phyloP scores from a whole-genome alignment of 495 filamentous ascomycete species.

The Xylaria sp. region DNA sequence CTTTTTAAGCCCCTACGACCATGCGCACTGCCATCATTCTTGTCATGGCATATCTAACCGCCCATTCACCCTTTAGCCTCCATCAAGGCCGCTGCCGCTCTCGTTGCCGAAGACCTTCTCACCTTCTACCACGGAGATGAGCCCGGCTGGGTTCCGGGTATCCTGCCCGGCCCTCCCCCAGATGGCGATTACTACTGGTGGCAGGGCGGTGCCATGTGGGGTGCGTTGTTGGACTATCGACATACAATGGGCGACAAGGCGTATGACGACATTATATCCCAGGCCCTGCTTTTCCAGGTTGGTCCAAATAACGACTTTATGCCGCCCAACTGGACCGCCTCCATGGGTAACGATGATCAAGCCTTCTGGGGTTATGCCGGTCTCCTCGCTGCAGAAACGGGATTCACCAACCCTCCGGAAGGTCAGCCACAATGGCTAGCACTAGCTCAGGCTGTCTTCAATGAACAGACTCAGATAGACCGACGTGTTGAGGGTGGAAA shows the following conservation, averaged over 20 bases:
- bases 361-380: slow-evolving; percentile 75
- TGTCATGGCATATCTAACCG: slow-evolving; percentile 7
- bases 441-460: slow-evolving; percentile 75
- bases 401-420: slow-evolving; percentile 63
- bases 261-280: slow-evolving; percentile 58
- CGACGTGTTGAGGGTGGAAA: slow-evolving; percentile 63
- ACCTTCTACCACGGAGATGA: slow-evolving; percentile 68
- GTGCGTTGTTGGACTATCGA: slow-evolving; percentile 67
- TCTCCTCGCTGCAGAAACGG: slow-evolving; percentile 73
- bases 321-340: slow-evolving; percentile 61
- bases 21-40: background rate
- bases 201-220: slow-evolving; percentile 72
- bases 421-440: slow-evolving; percentile 70
- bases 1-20: background rate
- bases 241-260: slow-evolving; percentile 60
- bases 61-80: slow-evolving; percentile 50
- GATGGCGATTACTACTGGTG: slow-evolving; percentile 73
- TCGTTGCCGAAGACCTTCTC: slow-evolving; percentile 70
- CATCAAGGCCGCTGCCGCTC: slow-evolving; percentile 66
- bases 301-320: slow-evolving; percentile 61
- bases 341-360: slow-evolving; percentile 77
- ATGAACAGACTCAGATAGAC: slow-evolving; percentile 64
- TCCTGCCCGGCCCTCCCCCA: slow-evolving; percentile 56
- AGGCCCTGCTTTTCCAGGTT: slow-evolving; percentile 61
- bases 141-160: slow-evolving; percentile 63